phyloP scores from a whole-genome alignment of 1,139 yeast genomes.

The Yueomyces sp. region DNA sequence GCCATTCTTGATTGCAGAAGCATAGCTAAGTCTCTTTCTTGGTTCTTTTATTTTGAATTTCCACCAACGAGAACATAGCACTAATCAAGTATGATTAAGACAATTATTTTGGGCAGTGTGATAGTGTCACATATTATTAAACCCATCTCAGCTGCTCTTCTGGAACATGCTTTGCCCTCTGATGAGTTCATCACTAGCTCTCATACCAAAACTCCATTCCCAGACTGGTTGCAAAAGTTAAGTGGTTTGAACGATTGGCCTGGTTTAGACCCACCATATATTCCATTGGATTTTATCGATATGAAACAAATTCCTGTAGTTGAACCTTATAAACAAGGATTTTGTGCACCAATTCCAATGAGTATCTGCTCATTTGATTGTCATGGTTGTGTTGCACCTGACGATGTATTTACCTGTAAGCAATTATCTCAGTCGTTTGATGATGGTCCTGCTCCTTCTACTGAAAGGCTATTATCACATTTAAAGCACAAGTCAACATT shows the following conservation, averaged over 20 bases:
- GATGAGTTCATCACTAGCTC: neutral
- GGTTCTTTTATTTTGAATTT: too few species aligned
- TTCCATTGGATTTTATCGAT: conserved; percentile 63
- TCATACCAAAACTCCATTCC: conserved; percentile 37
- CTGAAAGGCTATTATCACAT: conserved; percentile 42
- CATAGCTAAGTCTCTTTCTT: too few species aligned
- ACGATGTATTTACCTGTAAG: conserved; percentile 69
- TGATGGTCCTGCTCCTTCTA: conserved; percentile 81
- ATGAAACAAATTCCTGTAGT: conserved; percentile 37
- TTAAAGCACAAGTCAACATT: conserved; percentile 55
- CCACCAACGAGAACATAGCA: too few species aligned
- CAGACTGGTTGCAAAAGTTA: conserved; percentile 62
- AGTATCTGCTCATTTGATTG: conserved; percentile 78
- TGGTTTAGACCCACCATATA: conserved; percentile 71
- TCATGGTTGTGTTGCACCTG: conserved; percentile 60
- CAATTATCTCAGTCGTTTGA: conserved; percentile 78
- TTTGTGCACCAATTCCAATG: conserved; percentile 38
- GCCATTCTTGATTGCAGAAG: too few species aligned
- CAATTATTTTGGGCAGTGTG: too few species aligned
- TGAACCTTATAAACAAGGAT: conserved; percentile 44
- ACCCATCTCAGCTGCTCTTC: too few species aligned
- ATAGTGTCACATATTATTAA: too few species aligned
- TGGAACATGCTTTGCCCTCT: too few species aligned
- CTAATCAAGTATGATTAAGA: too few species aligned
- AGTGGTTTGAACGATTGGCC: conserved; percentile 79